A percentile compares a stretch with the other conserved stretches of the same genome.
phyloP scores from a whole-genome alignment of 1,284 basidiomycete genomes.

The Ganoderma lucidum region DNA sequence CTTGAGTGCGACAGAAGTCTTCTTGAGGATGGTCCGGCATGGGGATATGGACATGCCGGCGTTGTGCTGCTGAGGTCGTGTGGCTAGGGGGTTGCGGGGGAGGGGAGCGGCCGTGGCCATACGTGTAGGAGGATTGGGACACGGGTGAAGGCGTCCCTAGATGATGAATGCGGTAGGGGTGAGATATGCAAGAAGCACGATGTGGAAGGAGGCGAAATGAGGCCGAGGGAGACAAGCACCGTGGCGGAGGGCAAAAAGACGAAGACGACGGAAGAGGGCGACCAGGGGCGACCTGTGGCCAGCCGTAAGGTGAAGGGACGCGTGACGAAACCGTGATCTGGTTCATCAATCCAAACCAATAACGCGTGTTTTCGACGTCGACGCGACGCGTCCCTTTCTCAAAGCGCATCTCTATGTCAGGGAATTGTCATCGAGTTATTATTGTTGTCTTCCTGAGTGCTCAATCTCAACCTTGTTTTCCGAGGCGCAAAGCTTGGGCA shows the following conservation, averaged over 20 bases:
- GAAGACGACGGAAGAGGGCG: slow-evolving; percentile 12
- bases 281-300: slow-evolving; percentile 5
- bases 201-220: slow-evolving; percentile 23
- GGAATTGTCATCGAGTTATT: background rate
- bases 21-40: slow-evolving; percentile 30
- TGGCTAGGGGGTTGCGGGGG: slow-evolving; percentile 37
- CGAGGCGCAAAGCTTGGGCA: background rate
- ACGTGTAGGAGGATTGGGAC: slow-evolving; percentile 23
- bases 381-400: slow-evolving; percentile 21
- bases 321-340: slow-evolving; percentile 31
- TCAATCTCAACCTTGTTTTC: background rate
- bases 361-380: slow-evolving; percentile 32
- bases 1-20: slow-evolving; percentile 48
- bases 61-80: slow-evolving; percentile 36
- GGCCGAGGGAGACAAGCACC: slow-evolving; percentile 17
- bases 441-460: background rate
- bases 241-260: slow-evolving; percentile 20
- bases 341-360: slow-evolving; percentile 38
- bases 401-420: background rate
- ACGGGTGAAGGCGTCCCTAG: slow-evolving; percentile 13
- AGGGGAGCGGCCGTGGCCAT: slow-evolving; percentile 35
- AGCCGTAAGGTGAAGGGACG: slow-evolving; percentile 29
- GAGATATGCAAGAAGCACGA: slow-evolving; percentile 27
- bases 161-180: background rate
- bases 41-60: slow-evolving; percentile 32